Conservation (phyloP, 495 filamentous ascomycete species). For the Penicillium lividum region DNA sequence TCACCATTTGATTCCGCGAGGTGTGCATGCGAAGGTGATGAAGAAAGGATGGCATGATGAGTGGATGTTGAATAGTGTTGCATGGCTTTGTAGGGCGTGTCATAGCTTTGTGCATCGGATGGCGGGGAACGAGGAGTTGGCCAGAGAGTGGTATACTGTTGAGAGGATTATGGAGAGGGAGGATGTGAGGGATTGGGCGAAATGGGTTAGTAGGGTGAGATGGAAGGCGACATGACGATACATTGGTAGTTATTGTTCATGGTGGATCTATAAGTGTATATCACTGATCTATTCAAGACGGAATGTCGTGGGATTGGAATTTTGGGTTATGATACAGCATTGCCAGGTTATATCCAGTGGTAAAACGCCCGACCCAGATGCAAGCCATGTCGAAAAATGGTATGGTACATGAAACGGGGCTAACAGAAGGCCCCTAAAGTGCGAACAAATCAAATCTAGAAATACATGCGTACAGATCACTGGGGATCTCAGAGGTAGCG, state of each 20-base stretch:
- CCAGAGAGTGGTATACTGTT: conserved; percentile 70
- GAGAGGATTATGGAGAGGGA: conserved; percentile 68
- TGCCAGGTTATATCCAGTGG: conserved; percentile 10
- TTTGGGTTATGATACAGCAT: conserved; percentile 13
- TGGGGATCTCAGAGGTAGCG: conserved; percentile 46
- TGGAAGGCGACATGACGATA: conserved; percentile 57
- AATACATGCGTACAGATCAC: conserved; percentile 18
- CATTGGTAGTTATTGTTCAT: no score
- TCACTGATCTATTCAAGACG: no score
- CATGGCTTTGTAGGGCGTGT: conserved; percentile 87
- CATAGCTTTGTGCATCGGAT: conserved; percentile 83
- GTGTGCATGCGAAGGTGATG: conserved; percentile 74
- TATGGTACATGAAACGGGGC: conserved; percentile 20
- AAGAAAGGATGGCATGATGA: conserved; percentile 81
- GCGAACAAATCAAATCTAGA: conserved; percentile 11
- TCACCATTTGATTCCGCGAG: conserved; percentile 80
- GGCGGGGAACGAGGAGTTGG: conserved; percentile 77
- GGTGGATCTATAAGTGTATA: no score
- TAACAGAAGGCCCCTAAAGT: background rate
- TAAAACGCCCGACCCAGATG: conserved; percentile 21
- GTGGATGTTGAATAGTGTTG: conserved; percentile 75
- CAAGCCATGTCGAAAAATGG: conserved; percentile 1
- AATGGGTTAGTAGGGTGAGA: conserved; percentile 63
- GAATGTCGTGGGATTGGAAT: background rate
- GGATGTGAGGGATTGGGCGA: conserved; percentile 70